phyloP scores from a whole-genome alignment of 768 basidiomycete species.

The Lactarius tabidus region DNA sequence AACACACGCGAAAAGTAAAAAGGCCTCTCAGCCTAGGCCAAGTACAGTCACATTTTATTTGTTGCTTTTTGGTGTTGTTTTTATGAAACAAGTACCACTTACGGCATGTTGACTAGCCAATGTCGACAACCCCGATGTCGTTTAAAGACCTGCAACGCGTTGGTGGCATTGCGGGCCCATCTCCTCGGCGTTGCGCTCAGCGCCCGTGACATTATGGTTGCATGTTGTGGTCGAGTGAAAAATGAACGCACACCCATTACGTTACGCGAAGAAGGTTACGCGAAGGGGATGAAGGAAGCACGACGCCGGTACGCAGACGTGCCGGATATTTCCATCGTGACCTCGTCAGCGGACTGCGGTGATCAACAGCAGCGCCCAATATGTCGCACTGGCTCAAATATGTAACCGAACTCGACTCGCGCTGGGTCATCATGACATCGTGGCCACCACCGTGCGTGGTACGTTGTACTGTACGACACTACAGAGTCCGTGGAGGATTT shows the following conservation, averaged over 20 bases:
- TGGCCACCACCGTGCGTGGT: neutral
- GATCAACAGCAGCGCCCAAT: slow-evolving; percentile 3
- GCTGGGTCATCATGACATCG: neutral
- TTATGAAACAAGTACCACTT: no score
- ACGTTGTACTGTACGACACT: no score
- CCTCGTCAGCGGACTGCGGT: slow-evolving; percentile 10
- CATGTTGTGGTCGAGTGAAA: neutral
- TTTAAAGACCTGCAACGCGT: no score
- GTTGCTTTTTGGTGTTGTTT: neutral
- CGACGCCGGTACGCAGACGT: neutral
- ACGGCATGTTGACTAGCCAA: neutral
- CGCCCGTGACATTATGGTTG: neutral
- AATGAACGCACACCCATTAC: neutral
- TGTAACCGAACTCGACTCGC: neutral
- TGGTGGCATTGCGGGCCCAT: neutral
- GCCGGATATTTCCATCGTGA: slow-evolving; percentile 6
- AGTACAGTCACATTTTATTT: neutral
- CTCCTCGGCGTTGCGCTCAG: neutral
- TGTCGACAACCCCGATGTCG: neutral
- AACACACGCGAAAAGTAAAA: neutral
- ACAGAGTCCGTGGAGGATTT: neutral
- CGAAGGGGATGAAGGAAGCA: neutral
- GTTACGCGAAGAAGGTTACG: neutral
- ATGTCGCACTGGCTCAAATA: neutral
- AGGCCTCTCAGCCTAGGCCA: neutral